Evolutionary conservation across 129 eudicot genomes (phyloP), one percentile per base, ranked within the genome.

Genomic region (Tanacetum coccineum): DNA sequence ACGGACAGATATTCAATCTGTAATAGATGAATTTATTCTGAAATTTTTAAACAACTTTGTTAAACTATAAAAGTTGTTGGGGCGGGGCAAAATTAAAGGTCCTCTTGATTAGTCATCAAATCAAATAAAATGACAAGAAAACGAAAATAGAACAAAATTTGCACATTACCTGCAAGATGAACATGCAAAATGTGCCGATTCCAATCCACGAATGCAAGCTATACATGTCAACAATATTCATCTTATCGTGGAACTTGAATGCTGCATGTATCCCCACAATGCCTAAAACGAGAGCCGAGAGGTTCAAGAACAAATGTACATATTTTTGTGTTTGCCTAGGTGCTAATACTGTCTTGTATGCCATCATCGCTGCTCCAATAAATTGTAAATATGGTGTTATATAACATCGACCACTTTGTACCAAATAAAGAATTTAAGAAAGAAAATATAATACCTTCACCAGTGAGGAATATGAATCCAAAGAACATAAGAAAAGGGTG

Each of bases 131-230:
- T 8, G n/a, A 56, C 45, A 14, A 30, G 17, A 40, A 59, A 2
- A 26, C 10, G 13, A 20, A 18, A 44, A 36, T 0, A 36, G 2
- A 28, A 28, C 4, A 28, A 28, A 28, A 28, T 3, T 30, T 36
- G 42, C 42, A 36, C 42, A 30, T 65, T 79, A 88, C 98, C 96
- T 92, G 98, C 70, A 88, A 70, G 74, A 86, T 84, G 66, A 79
- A 86, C 56, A 92, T 64, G 85, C 88, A 81, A 81, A 92, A 74
- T 58, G 98, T 86, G 56, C 76, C 81, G 14, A 92, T 81, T 68
- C 98, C 98, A 22, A 92, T 88, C 98, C 98, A 92, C 17, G 98
- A 92, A 80, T 92, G 96, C 72, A 92, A 79, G 91, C 82, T 88
- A 59, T 77, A 80, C 95, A 92, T 74, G 72, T 88, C 79, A 57